Evolutionary conservation across 2,329 filamentous ascomycete genomes (phyloP).

Genomic region (Aureobasidium sp.): DNA sequence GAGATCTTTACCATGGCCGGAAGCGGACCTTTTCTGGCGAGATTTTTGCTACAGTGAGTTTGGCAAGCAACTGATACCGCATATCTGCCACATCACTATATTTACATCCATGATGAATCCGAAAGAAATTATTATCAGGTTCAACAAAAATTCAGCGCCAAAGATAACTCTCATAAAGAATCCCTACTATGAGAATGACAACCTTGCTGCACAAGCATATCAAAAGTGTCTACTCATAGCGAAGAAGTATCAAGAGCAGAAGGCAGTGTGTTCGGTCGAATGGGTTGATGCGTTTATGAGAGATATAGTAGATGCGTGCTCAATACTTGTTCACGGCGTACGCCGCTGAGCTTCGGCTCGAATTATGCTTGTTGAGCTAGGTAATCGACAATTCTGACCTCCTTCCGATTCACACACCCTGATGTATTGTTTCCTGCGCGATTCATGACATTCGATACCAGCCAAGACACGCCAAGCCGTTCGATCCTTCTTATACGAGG

Average conservation of each 20-base stretch:
- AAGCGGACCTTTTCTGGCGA: background rate
- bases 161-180: background rate
- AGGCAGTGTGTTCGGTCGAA: background rate
- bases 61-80: background rate
- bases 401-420: no score
- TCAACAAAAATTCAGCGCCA: background rate
- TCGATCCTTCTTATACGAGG: no score
- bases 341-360: no score
- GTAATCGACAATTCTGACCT: no score
- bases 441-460: no score
- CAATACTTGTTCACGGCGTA: no score
- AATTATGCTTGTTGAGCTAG: no score
- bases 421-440: no score
- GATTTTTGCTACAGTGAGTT: background rate
- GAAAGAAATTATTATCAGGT: background rate
- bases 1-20: no score
- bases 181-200: no score
- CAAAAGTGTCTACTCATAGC: background rate
- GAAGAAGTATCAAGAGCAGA: background rate
- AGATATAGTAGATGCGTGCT: background rate
- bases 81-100: background rate
- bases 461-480: no score
- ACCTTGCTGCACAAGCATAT: background rate
- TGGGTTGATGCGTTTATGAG: background rate
- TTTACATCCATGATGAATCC: no score